These are phyloP conservation scores for Bathelium albidoporum DNA, from an alignment of 495 filamentous ascomycete genomes.

Conservation along the genomic window DNA sequence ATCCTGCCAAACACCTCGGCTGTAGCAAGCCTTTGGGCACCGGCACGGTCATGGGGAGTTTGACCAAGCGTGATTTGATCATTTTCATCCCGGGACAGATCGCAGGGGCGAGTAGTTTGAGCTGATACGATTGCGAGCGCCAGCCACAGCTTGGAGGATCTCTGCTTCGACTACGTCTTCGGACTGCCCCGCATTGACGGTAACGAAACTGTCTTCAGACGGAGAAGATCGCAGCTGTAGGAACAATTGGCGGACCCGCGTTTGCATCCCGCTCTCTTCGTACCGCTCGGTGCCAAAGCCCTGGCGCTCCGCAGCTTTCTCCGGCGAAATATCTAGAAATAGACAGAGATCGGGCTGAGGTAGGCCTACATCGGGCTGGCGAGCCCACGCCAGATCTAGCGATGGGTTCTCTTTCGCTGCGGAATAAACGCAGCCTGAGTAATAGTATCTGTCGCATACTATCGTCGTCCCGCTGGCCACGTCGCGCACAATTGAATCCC, in stretches of 20 bases:
- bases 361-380: slow-evolving; percentile 72
- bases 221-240: slow-evolving; percentile 16
- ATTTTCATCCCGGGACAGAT: neutral
- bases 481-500: slow-evolving; percentile 48
- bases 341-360: slow-evolving; percentile 80
- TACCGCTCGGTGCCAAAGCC: slow-evolving; percentile 86
- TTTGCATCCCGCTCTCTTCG: slow-evolving; percentile 76
- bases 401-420: slow-evolving; percentile 72
- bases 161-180: slow-evolving; percentile 22
- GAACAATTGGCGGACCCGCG: slow-evolving; percentile 66
- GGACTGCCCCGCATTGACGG: slow-evolving; percentile 42
- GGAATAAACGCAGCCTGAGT: slow-evolving; percentile 88
- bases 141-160: slow-evolving; percentile 6
- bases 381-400: slow-evolving; percentile 66
- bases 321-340: slow-evolving; percentile 70
- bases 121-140: neutral
- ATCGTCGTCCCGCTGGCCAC: slow-evolving; percentile 60
- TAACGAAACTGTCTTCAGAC: slow-evolving; percentile 27
- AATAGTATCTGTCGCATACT: slow-evolving; percentile 86
- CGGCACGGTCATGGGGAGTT: too few species aligned
- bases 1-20: too few species aligned
- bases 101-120: neutral
- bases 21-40: too few species aligned
- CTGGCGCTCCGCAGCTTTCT: slow-evolving; percentile 61
- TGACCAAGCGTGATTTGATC: neutral